Conservation (phyloP, 1,284 basidiomycete genomes). For the Gymnopus androsaceus region DNA sequence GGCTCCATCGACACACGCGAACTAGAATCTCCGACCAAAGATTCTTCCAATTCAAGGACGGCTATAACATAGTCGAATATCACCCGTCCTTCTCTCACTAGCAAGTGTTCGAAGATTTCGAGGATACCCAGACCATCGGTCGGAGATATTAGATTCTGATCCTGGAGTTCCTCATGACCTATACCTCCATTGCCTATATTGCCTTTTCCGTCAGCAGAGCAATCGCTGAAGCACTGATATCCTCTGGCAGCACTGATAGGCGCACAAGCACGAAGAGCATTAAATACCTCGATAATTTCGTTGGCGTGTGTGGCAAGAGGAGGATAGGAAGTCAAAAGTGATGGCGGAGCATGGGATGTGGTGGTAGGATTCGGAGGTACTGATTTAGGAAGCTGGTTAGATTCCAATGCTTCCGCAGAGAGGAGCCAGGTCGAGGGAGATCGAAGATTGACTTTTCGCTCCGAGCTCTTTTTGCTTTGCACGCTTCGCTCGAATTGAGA, state of each 20-base stretch:
- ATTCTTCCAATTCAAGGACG: slow-evolving; percentile 24
- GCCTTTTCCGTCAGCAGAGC: not conserved
- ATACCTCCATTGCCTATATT: not conserved
- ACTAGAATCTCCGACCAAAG: slow-evolving; percentile 23
- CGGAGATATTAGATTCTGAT: slow-evolving; percentile 35
- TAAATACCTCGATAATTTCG: slow-evolving; percentile 72
- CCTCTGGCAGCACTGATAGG: slow-evolving; percentile 53
- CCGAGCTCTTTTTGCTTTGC: not conserved
- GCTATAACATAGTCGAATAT: slow-evolving; percentile 47
- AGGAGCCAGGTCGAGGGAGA: slow-evolving; percentile 56
- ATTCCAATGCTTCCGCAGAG: slow-evolving; percentile 33
- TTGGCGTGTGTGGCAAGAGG: slow-evolving; percentile 81
- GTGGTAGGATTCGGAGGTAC: slow-evolving; percentile 28
- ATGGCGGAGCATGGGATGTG: slow-evolving; percentile 60
- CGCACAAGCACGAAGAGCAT: slow-evolving; percentile 80
- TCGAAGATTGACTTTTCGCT: slow-evolving; percentile 7
- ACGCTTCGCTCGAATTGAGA: slow-evolving; percentile 31
- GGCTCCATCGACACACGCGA: slow-evolving; percentile 34
- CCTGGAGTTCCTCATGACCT: too few species aligned
- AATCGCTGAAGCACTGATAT: not conserved
- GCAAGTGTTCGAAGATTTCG: slow-evolving; percentile 38
- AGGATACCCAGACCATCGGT: slow-evolving; percentile 37
- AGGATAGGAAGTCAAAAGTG: slow-evolving; percentile 71
- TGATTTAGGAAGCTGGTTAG: slow-evolving; percentile 33
- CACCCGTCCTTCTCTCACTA: slow-evolving; percentile 47